phyloP scores from a whole-genome alignment of 176 grass and related monocot species.

The Paspalum vaginatum region DNA sequence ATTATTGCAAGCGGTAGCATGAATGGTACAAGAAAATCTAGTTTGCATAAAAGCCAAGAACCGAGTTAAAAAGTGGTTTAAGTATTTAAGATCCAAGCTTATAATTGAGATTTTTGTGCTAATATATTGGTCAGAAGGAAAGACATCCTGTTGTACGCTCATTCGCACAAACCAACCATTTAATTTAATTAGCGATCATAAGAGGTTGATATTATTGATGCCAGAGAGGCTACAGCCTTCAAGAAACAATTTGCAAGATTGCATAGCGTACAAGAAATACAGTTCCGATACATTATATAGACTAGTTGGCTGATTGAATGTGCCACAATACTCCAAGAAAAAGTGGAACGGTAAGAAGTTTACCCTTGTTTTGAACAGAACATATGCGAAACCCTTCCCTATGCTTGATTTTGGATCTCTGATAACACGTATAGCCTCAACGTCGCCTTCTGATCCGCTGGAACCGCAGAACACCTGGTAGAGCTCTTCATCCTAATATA shows the following conservation, averaged over 20 bases:
- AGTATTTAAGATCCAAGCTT: neutral
- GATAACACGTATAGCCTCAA: slow-evolving; percentile 89
- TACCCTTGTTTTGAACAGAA: slow-evolving; percentile 98
- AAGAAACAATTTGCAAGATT: neutral
- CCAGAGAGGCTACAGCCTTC: neutral
- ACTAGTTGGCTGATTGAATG: neutral
- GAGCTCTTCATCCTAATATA: slow-evolving; percentile 91
- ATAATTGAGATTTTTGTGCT: neutral
- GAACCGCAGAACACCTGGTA: slow-evolving; percentile 76
- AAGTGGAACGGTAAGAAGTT: slow-evolving; percentile 24
- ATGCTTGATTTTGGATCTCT: slow-evolving; percentile 80
- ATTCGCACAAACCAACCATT: neutral
- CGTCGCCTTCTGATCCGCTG: slow-evolving; percentile 57
- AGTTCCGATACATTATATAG: neutral
- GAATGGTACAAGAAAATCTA: neutral
- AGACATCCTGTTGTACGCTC: neutral
- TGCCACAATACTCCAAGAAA: neutral
- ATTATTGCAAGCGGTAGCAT: neutral
- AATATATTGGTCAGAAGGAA: slow-evolving; percentile 18
- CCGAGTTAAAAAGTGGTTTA: neutral
- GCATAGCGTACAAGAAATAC: neutral
- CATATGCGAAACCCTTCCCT: slow-evolving; percentile 94
- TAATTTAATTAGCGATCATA: neutral
- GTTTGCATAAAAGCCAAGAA: neutral
- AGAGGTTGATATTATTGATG: neutral